Percentiles rank a stretch among this genome's conserved stretches.
These are phyloP conservation scores for Pelargonium nanum DNA, from an alignment of 345 rosid genomes.

Conservation along the genomic window DNA sequence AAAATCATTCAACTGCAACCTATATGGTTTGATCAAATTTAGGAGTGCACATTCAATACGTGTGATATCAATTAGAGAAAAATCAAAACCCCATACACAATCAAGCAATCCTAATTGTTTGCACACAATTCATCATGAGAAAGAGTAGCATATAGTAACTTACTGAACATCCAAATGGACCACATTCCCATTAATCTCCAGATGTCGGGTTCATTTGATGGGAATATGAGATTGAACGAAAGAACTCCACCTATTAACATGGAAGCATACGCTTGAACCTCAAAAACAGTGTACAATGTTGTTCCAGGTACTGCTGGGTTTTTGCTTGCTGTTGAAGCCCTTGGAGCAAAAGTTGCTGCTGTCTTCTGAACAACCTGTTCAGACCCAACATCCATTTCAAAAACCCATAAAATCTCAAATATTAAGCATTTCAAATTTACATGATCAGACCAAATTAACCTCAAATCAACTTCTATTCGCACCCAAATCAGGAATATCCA, in stretches of 20 bases:
- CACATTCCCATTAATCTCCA: slow-evolving; percentile 99
- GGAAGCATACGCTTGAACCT: slow-evolving; percentile 74
- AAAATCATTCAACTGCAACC: too few relatives aligned
- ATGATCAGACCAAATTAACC: neutral
- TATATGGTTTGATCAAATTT: too few relatives aligned
- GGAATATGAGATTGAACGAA: slow-evolving; percentile 79
- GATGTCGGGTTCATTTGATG: slow-evolving; percentile 77
- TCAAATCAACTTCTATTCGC: neutral
- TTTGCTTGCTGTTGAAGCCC: slow-evolving; percentile 79
- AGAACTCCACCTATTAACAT: slow-evolving; percentile 77
- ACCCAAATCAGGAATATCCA: too few relatives aligned
- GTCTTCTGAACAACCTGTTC: slow-evolving; percentile 81
- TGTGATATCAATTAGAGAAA: neutral
- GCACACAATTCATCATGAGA: neutral
- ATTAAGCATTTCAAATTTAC: neutral
- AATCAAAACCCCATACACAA: neutral
- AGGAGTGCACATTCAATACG: too few relatives aligned
- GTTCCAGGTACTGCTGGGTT: slow-evolving; percentile 91
- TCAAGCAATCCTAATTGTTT: neutral
- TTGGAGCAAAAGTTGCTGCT: slow-evolving; percentile 90
- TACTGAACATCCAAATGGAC: slow-evolving; percentile 99
- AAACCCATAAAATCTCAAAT: neutral
- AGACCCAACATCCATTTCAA: too few relatives aligned
- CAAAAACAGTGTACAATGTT: slow-evolving; percentile 71
- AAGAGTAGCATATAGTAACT: slow-evolving; percentile 16